Evolutionary conservation across 2,329 filamentous ascomycete species (phyloP), one percentile per base, ranked within the genome.

Genomic region (Fonsecaea multimorphosa): DNA sequence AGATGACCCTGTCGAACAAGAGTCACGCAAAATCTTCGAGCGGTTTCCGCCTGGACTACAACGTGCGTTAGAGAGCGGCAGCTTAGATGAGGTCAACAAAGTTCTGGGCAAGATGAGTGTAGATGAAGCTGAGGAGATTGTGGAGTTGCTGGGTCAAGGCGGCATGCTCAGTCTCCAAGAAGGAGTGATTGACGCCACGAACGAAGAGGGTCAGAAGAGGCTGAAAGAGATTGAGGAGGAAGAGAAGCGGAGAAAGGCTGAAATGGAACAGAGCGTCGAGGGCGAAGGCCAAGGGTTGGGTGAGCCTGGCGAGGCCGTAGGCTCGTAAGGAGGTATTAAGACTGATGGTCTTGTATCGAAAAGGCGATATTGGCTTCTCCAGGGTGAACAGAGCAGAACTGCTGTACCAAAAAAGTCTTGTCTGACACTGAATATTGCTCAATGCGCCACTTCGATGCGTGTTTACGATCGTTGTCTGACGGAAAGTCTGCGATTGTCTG

Each of bases 151-250:
- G 67, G 87, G 92, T 32, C 85, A 95, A 80, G 92, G 92, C 16
- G 92, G 91, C 40, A 94, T 97, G 83, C 79, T 99, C 71, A 97
- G 91, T 76, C 78, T 99, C 58, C 93, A 98, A 77, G 89, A 97
- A 75, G 89, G 96, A 57, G 92, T 99, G 58, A 96, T 99, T 72
- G 95, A 99, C 79, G 92, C 93, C 0, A 99, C 93, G 53, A 96
- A 94, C 1, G 89, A 93, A 75, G 89, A 95, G 76, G 93, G 93
- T 2, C 86, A 89, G 81, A 86, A 89, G 76, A 88, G 89, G 75
- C 83, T 94, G 72, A 89, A 91, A 79, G 87, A 93, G 70, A 85
- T 96, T 66, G 89, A 92, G 76, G 83, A 85, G 29, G 81, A 86
- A 69, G 84, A 81, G 70, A 75, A 73, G 63, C 70, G 72, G 57